These are phyloP conservation scores for Wickerhamomyces mucosus DNA, from an alignment of 805 yeast genomes.

Conservation along the genomic window DNA sequence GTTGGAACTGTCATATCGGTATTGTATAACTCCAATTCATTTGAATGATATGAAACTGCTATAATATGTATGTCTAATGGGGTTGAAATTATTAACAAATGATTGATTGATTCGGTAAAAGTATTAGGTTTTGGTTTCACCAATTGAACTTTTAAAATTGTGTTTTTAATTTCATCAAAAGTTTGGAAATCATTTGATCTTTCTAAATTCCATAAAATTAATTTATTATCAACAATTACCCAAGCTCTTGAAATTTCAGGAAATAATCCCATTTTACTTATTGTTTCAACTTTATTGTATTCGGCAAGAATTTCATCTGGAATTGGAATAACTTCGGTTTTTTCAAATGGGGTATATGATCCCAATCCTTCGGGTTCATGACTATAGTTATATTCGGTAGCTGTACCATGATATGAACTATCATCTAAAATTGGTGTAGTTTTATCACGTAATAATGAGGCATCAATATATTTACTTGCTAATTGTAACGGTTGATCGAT, in stretches of 20 bases:
- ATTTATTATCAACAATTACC: constrained; percentile 74
- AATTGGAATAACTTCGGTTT: constrained; percentile 53
- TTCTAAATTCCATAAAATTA: constrained; percentile 75
- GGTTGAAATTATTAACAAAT: constrained; percentile 70
- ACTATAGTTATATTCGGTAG: constrained; percentile 61
- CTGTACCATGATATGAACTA: constrained; percentile 37
- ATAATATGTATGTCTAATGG: constrained; percentile 68
- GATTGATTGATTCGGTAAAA: constrained; percentile 68
- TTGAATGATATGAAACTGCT: constrained; percentile 52
- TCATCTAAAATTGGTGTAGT: constrained; percentile 47
- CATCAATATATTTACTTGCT: constrained; percentile 54
- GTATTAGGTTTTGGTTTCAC: constrained; percentile 77
- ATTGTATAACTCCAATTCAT: constrained; percentile 60
- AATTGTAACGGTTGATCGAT: constrained; percentile 34
- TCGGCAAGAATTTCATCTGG: constrained; percentile 78
- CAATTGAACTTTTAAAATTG: constrained; percentile 65
- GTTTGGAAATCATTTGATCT: constrained; percentile 61
- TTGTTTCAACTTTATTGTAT: constrained; percentile 53
- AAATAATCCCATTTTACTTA: constrained; percentile 74
- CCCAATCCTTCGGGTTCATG: constrained; percentile 35
- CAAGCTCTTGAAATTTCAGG: constrained; percentile 76
- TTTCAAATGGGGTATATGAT: constrained; percentile 67
- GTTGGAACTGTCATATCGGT: constrained; percentile 75
- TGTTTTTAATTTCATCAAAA: constrained; percentile 72
- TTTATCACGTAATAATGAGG: constrained; percentile 48